Conservation (phyloP, 768 basidiomycete genomes). For the Tricholoma hemisulphureum region DNA sequence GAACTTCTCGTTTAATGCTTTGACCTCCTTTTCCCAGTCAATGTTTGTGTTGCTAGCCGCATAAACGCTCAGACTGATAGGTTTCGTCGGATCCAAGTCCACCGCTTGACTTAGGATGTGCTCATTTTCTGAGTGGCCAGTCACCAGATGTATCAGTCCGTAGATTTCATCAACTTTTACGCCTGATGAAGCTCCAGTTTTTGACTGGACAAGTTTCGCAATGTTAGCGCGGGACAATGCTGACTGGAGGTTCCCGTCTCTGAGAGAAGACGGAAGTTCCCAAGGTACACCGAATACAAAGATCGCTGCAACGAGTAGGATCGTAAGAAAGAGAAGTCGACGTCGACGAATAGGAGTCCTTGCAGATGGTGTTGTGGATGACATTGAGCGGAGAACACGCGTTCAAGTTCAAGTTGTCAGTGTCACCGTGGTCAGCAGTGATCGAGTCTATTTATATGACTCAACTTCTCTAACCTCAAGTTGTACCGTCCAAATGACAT, state of each 20-base stretch:
- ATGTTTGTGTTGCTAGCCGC: constrained; percentile 43
- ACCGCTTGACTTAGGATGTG: constrained; percentile 38
- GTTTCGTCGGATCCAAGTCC: constrained; percentile 45
- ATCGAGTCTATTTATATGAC: neutral
- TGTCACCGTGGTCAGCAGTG: too few relatives aligned
- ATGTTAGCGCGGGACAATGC: constrained; percentile 41
- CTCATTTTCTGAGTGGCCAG: constrained; percentile 42
- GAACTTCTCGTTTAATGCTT: constrained; percentile 43
- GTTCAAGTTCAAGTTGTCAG: neutral
- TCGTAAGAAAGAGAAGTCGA: constrained; percentile 42
- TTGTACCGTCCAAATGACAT: constrained; percentile 5
- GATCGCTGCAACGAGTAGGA: constrained; percentile 35
- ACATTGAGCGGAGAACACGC: constrained; percentile 6
- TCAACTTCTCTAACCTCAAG: neutral
- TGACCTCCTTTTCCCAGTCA: constrained; percentile 45
- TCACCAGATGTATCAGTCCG: constrained; percentile 67
- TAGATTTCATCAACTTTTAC: constrained; percentile 58
- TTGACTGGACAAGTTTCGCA: constrained; percentile 35
- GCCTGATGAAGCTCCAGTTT: constrained; percentile 15
- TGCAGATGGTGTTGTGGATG: constrained; percentile 13
- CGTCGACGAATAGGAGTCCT: constrained; percentile 39
- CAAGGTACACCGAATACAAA: constrained; percentile 46
- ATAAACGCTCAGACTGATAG: constrained; percentile 54
- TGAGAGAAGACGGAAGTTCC: constrained; percentile 37
- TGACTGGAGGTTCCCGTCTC: constrained; percentile 29